These are phyloP conservation scores for Boletus mariae DNA, from an alignment of 1,284 basidiomycete species.

Conservation along the genomic window DNA sequence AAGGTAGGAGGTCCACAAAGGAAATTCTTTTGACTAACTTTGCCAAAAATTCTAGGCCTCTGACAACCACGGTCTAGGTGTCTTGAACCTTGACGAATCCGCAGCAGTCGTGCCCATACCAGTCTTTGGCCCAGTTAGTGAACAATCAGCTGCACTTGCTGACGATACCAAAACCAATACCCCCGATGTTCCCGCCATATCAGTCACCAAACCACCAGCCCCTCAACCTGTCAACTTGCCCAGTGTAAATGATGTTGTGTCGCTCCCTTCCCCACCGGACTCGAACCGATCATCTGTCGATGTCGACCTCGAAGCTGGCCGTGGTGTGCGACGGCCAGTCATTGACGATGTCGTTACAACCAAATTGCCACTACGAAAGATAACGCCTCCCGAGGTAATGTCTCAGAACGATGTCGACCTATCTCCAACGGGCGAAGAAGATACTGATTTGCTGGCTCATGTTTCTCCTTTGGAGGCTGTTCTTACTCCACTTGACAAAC, in stretches of 20 bases:
- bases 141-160: conserved; percentile 32
- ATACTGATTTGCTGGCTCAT: conserved; percentile 47
- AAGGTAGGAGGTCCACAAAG: conserved; percentile 38
- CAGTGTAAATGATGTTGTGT: conserved; percentile 54
- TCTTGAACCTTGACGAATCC: conserved; percentile 38
- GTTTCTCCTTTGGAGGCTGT: conserved; percentile 36
- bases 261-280: conserved; percentile 43
- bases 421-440: conserved; percentile 26
- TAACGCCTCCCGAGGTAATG: neutral
- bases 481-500: conserved; percentile 14
- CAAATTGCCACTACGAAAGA: conserved; percentile 7
- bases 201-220: conserved; percentile 64
- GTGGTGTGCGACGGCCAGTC: conserved; percentile 37
- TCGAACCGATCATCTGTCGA: conserved; percentile 46
- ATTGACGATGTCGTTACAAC: conserved; percentile 3
- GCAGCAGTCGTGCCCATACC: conserved; percentile 51
- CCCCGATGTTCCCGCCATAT: conserved; percentile 47
- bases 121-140: conserved; percentile 38
- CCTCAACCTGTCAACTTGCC: conserved; percentile 65
- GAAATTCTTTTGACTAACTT: conserved; percentile 11
- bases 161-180: conserved; percentile 19
- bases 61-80: conserved; percentile 37
- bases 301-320: conserved; percentile 60
- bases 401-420: conserved; percentile 6
- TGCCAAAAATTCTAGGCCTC: conserved; percentile 16